Conservation (phyloP, 306 rosid species). For the Cucurbita argyrosperma region DNA sequence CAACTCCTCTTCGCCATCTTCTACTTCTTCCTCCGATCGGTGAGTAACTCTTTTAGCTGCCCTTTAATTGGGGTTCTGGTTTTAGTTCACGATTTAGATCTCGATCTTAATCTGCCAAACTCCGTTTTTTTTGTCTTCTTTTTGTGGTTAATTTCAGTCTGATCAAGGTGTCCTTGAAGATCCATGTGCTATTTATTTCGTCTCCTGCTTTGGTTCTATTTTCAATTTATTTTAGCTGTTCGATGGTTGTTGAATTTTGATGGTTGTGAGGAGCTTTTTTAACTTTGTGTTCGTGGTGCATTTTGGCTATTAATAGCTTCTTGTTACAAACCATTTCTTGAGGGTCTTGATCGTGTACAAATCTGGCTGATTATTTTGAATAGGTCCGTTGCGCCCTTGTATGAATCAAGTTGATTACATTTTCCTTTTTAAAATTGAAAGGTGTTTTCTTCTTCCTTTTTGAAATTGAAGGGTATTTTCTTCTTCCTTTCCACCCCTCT, state of each 20-base stretch:
- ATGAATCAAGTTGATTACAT: background rate
- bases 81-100: constrained; percentile 2
- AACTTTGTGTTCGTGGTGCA: background rate
- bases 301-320: background rate
- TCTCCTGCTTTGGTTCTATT: background rate
- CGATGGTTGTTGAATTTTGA: background rate
- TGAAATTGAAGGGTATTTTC: constrained; percentile 1
- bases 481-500: background rate
- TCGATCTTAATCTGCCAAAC: background rate
- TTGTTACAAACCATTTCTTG: background rate
- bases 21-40: constrained; percentile 94
- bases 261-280: background rate
- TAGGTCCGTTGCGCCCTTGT: background rate
- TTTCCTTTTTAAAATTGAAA: background rate
- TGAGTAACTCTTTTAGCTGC: constrained; percentile 27
- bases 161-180: background rate
- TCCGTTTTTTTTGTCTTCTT: background rate
- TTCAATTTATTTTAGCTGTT: background rate
- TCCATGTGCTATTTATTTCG: background rate
- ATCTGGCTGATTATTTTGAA: background rate
- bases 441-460: constrained; percentile 2
- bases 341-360: background rate
- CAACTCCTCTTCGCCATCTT: constrained; percentile 86
- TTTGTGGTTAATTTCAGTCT: background rate
- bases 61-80: background rate